Conservation (phyloP, 164 flowering plant genomes). For the Echeveria elegans region DNA sequence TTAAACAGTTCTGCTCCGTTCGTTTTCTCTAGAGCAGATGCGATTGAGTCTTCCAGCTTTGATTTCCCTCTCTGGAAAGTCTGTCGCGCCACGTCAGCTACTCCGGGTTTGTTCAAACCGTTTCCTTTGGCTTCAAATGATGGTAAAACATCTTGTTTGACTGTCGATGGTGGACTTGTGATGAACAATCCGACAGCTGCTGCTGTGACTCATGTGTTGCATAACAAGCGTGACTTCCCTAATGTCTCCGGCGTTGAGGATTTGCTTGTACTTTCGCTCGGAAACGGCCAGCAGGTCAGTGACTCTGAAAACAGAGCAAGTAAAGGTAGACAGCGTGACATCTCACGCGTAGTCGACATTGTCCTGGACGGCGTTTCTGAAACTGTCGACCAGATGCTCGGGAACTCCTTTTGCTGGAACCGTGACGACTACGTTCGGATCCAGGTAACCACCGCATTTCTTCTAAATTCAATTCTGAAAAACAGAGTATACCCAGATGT, state of each 20-base stretch:
- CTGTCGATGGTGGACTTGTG: constrained; percentile 86
- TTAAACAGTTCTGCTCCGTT: constrained; percentile 60
- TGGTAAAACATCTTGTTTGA: constrained; percentile 65
- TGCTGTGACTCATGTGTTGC: constrained; percentile 84
- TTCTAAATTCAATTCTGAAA: neutral
- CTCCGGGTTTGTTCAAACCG: constrained; percentile 58
- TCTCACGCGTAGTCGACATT: constrained; percentile 49
- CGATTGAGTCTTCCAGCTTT: constrained; percentile 51
- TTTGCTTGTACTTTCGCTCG: constrained; percentile 67
- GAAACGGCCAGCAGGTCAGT: constrained; percentile 46
- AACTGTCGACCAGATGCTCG: constrained; percentile 85
- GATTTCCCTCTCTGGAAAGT: constrained; percentile 68
- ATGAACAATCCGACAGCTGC: constrained; percentile 97
- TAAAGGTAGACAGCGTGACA: constrained; percentile 32
- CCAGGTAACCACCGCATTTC: constrained; percentile 37
- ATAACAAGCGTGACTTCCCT: constrained; percentile 83
- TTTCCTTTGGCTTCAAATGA: constrained; percentile 52
- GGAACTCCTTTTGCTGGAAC: constrained; percentile 88
- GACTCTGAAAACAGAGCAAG: constrained; percentile 13
- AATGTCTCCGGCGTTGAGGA: constrained; percentile 73
- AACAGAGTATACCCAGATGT: too few species aligned
- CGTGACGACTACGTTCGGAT: constrained; percentile 73
- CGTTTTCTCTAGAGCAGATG: constrained; percentile 72
- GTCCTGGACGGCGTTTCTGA: constrained; percentile 87
- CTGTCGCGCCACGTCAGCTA: constrained; percentile 60